Conservation (phyloP, 116 monocot genomes). For the Trichopus zeylanicus region DNA sequence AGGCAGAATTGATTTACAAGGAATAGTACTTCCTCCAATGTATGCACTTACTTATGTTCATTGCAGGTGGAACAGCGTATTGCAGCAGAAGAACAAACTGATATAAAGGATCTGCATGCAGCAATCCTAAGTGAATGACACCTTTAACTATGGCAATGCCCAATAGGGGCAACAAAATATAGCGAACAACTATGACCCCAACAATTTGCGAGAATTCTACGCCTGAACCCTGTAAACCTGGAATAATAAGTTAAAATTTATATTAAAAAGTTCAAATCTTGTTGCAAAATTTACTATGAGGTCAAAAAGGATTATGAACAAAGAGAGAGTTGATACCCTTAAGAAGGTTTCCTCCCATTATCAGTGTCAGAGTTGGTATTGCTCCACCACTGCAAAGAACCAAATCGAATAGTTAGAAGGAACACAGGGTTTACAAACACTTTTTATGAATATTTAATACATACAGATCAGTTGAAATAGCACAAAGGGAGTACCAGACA, state of each 20-base stretch:
- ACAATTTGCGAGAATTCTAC: slow-evolving; percentile 19
- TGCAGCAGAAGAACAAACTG: slow-evolving; percentile 43
- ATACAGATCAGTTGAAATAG: too few species aligned
- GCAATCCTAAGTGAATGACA: slow-evolving; percentile 30
- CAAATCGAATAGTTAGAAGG: too few species aligned
- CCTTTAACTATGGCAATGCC: slow-evolving; percentile 34
- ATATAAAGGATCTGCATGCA: slow-evolving; percentile 48
- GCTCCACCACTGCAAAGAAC: slow-evolving; percentile 20
- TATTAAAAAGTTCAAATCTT: neutral
- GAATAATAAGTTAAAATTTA: neutral
- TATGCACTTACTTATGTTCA: too few species aligned
- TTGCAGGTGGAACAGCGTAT: slow-evolving; percentile 51
- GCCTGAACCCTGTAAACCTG: slow-evolving; percentile 32
- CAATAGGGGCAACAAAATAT: slow-evolving; percentile 20
- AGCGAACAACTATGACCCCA: slow-evolving; percentile 37
- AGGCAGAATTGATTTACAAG: too few species aligned
- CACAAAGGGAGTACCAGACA: too few species aligned
- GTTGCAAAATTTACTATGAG: too few species aligned
- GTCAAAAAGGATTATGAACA: neutral
- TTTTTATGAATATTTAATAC: too few species aligned
- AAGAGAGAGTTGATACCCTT: slow-evolving; percentile 10
- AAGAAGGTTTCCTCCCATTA: slow-evolving; percentile 62
- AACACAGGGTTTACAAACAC: too few species aligned
- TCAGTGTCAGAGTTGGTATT: slow-evolving; percentile 51
- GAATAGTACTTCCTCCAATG: too few species aligned